Conservation (phyloP, 768 basidiomycete species). For the Hypholoma sublateritium region DNA sequence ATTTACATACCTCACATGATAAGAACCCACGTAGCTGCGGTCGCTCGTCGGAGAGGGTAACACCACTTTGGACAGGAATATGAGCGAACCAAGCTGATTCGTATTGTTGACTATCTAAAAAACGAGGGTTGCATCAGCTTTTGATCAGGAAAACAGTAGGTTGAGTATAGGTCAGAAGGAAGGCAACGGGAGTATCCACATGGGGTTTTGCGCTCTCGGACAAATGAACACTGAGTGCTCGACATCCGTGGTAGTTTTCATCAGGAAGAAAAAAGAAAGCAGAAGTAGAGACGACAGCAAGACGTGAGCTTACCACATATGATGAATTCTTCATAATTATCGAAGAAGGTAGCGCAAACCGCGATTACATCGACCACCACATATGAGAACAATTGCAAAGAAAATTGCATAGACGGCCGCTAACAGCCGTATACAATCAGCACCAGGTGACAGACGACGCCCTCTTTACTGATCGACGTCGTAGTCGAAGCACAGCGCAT, state of each 20-base stretch:
- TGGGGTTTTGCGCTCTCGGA: constrained; percentile 34
- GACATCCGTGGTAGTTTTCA: constrained; percentile 28
- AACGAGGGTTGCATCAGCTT: neutral
- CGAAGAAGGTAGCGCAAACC: neutral
- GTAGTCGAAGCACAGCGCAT: neutral
- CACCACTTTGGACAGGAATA: neutral
- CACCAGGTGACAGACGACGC: no score
- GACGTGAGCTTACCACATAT: constrained; percentile 5
- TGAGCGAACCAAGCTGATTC: neutral
- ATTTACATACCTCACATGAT: constrained; percentile 12
- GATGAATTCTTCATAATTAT: neutral
- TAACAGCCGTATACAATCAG: neutral
- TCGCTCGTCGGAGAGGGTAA: constrained; percentile 11
- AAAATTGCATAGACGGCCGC: constrained; percentile 4
- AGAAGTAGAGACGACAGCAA: constrained; percentile 1
- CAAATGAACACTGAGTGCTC: constrained; percentile 21
- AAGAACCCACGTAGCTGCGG: neutral
- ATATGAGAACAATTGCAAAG: neutral
- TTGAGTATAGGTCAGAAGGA: constrained; percentile 46
- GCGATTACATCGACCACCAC: neutral
- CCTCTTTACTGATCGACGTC: neutral
- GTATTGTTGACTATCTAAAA: neutral
- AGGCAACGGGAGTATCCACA: constrained; percentile 70
- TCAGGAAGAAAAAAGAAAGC: constrained; percentile 12
- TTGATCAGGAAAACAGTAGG: constrained; percentile 2